Conservation (phyloP, 192 early-diverging fungal genomes). For the Coemansia guatemalensis region DNA sequence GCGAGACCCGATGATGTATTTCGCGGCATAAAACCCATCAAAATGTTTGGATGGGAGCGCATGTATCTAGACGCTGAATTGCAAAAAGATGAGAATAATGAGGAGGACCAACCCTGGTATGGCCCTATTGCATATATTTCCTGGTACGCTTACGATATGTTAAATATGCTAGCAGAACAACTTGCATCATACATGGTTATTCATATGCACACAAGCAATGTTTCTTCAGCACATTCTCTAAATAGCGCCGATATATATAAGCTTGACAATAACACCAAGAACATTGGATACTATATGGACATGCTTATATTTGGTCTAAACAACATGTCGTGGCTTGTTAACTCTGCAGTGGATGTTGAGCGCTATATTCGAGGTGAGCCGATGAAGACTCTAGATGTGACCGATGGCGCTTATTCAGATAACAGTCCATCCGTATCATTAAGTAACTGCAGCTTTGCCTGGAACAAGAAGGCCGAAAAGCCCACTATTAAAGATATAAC, state of each 20-base stretch:
- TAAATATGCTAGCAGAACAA: conserved; percentile 5
- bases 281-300: neutral
- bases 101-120: conserved; percentile 16
- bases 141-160: conserved; percentile 3
- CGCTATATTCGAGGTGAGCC: neutral
- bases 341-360: neutral
- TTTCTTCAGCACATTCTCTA: neutral
- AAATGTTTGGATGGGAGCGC: conserved; percentile 42
- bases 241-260: conserved; percentile 24
- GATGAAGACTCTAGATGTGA: too few relatives aligned
- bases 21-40: conserved; percentile 22
- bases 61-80: conserved; percentile 18
- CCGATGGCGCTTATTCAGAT: neutral
- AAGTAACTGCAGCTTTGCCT: conserved; percentile 24
- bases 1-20: conserved; percentile 16
- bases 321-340: neutral
- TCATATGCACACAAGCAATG: conserved; percentile 4
- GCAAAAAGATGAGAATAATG: neutral
- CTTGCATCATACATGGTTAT: conserved; percentile 18
- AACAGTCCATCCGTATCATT: conserved; percentile 3
- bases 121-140: conserved; percentile 5
- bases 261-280: neutral
- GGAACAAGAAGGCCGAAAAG: conserved; percentile 8
- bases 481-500: conserved; percentile 42
- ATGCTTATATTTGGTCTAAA: neutral